Evolutionary conservation across 805 yeast species (phyloP).

Genomic region (Pichia exigua): DNA sequence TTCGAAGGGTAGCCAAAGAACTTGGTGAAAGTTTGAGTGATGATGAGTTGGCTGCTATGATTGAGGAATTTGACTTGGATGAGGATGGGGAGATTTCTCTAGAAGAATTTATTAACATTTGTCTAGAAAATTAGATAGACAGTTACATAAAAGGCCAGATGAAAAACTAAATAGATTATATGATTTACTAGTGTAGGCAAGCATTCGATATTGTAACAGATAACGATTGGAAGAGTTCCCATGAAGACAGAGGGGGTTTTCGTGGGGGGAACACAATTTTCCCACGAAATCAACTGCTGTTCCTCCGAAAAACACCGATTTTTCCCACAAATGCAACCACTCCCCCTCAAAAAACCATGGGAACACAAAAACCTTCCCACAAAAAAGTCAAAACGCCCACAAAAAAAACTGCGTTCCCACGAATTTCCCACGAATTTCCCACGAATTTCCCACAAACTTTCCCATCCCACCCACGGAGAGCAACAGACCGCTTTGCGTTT

Average conservation of each 20-base stretch:
- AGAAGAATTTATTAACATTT: conserved; percentile 83
- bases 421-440: not conserved
- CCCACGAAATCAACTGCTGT: too few relatives aligned
- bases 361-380: too few relatives aligned
- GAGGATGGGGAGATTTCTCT: conserved; percentile 93
- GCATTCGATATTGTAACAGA: too few relatives aligned
- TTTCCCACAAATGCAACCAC: too few relatives aligned
- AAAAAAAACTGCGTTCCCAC: not conserved
- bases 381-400: too few relatives aligned
- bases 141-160: too few relatives aligned
- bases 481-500: not conserved
- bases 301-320: too few relatives aligned
- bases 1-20: conserved; percentile 85
- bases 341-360: too few relatives aligned
- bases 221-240: too few relatives aligned
- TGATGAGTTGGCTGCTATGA: conserved; percentile 92
- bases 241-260: too few relatives aligned
- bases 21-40: conserved; percentile 88
- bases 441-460: not conserved
- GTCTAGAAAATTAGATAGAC: conserved; percentile 53
- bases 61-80: conserved; percentile 92
- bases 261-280: too few relatives aligned
- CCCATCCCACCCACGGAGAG: not conserved
- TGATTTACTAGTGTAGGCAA: not conserved
- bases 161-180: too few relatives aligned